Evolutionary conservation across 2,329 filamentous ascomycete species (phyloP).

Genomic region (Fusarium sp.): DNA sequence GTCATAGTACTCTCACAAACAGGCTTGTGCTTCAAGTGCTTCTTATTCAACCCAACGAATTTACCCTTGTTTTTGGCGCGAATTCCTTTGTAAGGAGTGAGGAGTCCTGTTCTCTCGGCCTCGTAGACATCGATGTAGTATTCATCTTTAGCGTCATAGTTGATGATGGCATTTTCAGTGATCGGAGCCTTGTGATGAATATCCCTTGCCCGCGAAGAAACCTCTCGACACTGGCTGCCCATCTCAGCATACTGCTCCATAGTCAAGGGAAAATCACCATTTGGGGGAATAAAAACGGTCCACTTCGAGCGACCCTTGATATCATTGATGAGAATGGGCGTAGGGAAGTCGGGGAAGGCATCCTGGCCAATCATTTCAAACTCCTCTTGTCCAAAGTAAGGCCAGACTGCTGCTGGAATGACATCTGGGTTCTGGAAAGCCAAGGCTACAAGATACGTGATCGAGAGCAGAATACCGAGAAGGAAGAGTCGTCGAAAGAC

Average conservation of each 20-base stretch:
- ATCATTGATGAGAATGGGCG: slow-evolving; percentile 78
- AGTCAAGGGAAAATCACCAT: slow-evolving; percentile 74
- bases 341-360: slow-evolving; percentile 77
- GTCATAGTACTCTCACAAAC: slow-evolving; percentile 80
- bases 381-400: slow-evolving; percentile 63
- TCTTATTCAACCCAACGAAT: slow-evolving; percentile 63
- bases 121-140: slow-evolving; percentile 82
- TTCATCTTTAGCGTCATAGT: slow-evolving; percentile 73
- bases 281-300: slow-evolving; percentile 83
- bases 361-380: slow-evolving; percentile 78
- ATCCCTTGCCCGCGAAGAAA: slow-evolving; percentile 69
- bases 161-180: slow-evolving; percentile 60
- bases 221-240: slow-evolving; percentile 74
- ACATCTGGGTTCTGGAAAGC: slow-evolving; percentile 49
- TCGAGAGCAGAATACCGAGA: slow-evolving; percentile 62
- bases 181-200: slow-evolving; percentile 55
- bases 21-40: slow-evolving; percentile 61
- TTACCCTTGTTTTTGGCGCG: slow-evolving; percentile 58
- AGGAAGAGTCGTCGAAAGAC: slow-evolving; percentile 70
- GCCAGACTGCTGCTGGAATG: slow-evolving; percentile 49
- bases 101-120: slow-evolving; percentile 73
- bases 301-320: slow-evolving; percentile 74
- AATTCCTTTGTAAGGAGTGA: slow-evolving; percentile 58
- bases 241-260: slow-evolving; percentile 77
- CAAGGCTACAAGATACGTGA: slow-evolving; percentile 63